Conservation (phyloP, 768 basidiomycete genomes). For the Gautieria morchelliformis region DNA sequence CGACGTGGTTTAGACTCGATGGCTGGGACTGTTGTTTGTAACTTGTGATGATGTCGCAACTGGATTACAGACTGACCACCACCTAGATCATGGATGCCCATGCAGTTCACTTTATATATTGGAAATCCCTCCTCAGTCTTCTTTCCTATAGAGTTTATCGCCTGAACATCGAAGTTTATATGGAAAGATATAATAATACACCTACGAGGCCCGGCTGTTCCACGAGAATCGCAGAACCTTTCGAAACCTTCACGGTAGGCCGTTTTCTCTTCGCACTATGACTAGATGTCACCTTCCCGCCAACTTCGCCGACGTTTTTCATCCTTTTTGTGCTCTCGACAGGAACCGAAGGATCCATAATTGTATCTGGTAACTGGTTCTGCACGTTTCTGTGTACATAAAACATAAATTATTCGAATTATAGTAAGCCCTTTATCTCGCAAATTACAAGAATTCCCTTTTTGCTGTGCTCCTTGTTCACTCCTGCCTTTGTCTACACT, state of each 20-base stretch:
- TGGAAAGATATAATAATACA: conserved; percentile 13
- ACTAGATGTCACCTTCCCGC: background rate
- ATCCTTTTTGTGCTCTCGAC: conserved; percentile 26
- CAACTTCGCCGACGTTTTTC: conserved; percentile 9
- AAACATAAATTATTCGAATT: too few relatives aligned
- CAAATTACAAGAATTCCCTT: too few relatives aligned
- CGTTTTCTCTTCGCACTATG: background rate
- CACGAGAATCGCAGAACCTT: conserved; percentile 67
- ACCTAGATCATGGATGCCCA: conserved; percentile 51
- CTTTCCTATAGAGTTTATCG: conserved; percentile 41
- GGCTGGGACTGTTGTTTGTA: conserved; percentile 3
- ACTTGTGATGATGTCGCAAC: background rate
- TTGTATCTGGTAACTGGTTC: conserved; percentile 50
- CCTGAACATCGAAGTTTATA: conserved; percentile 8
- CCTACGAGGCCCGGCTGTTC: conserved; percentile 57
- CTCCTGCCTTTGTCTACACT: too few relatives aligned
- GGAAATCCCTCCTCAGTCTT: conserved; percentile 73
- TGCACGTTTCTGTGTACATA: conserved; percentile 21
- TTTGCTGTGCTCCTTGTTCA: too few relatives aligned
- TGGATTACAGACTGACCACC: conserved; percentile 49
- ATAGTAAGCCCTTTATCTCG: too few relatives aligned
- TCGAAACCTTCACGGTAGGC: conserved; percentile 24
- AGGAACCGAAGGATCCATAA: conserved; percentile 53
- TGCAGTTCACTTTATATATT: conserved; percentile 83
- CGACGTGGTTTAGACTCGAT: conserved; percentile 60